Base-by-base conservation (phyloP, 345 rosid species). In the Gossypium arboreum region DNA sequence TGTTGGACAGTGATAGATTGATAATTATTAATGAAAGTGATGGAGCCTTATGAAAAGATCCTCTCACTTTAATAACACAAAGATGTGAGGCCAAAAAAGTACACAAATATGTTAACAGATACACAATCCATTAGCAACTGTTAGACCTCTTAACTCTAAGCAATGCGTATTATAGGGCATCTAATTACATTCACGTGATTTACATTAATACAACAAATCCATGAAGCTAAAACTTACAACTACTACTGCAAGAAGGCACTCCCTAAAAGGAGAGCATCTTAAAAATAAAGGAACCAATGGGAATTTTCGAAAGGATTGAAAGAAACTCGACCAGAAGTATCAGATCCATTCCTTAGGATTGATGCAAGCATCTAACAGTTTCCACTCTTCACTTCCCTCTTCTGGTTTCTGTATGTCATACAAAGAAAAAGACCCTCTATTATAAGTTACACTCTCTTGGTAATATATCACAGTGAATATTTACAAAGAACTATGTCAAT, bases 351-450 rank as follows among this genome's bases (percentile, higher is more conserved):
- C 96, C 85, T 89, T 93, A 0, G 99, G 99, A 81, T 91, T 95
- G 76, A 95, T 87, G 86, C 98, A 95, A 59, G 99, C 98, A 83
- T 95, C 97, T 79, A 93, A 84, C 65, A 95, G 76, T 79, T 95
- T 95, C 99, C 99, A 93, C 82, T 95, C 99, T 64, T 95, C 99
- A 22, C 88, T 95, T 72, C 99, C 99, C 75, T 90, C 98, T 79
- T 91, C 97, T 10, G 98, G 97, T 82, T 88, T 88, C 99, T 95
- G 89, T 76, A 76, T 12, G 17, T 13, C 73, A 77, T 68, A 58
- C 50, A 83, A 57, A 24, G 15, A 61, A 75, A 1, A 8, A 57
- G 12, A 16, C 27, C 70, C 72, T 43, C 7, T 22, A 41, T 22
- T 24, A 58, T 73, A 47, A 72, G 73, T 72, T 58, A 47, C 47